Base-by-base conservation (phyloP, 2,329 filamentous ascomycete species). In the Eutypa lata region DNA sequence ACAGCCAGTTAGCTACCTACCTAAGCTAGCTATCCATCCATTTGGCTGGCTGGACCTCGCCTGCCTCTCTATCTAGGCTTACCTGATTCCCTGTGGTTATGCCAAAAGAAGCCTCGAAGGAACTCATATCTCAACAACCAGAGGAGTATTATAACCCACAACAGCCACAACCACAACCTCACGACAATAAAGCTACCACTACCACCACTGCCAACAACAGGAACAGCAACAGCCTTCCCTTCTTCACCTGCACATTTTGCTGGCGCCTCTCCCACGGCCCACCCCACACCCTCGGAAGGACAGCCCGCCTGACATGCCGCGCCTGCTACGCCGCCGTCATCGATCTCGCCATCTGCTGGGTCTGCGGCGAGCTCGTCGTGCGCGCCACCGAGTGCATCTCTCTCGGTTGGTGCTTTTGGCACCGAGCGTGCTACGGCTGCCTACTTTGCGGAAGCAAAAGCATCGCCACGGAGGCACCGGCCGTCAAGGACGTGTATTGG, bases 371-470 rank as follows among this genome's bases (percentile, higher is more conserved):
- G 63, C 65, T 80, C 43, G 73, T 84, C 13, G 73, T 74, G 35
- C 76, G 80, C 24, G 77, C 72, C 0, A 75, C 80, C 22, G 80
- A 83, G 53, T 79, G 77, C 56, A 77, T 83, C 40, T 82, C 79
- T 57, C 70, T 83, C n/a, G 80, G 80, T 0, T 83, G 77, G 80
- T 82, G 79, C 60, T 84, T 84, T 61, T 84, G 80, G 81, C 81
- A 84, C 60, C 70, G 72, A 38, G 71, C 66, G 1, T 84, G 79
- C 62, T 84, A 81, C 63, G 79, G 80, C 16, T 84, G 80, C 61
- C 61, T 84, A 55, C 66, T 83, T 38, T 83, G 72, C 53, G 77
- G 79, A 18, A 73, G 65, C 54, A 57, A 67, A 13, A 63, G 76
- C 2, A 68, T 71, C 21, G 61, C 60, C 19, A 74, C 71, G 2